Conservation (phyloP, 2,329 filamentous ascomycete species). For the Byssochlamys sp. region DNA sequence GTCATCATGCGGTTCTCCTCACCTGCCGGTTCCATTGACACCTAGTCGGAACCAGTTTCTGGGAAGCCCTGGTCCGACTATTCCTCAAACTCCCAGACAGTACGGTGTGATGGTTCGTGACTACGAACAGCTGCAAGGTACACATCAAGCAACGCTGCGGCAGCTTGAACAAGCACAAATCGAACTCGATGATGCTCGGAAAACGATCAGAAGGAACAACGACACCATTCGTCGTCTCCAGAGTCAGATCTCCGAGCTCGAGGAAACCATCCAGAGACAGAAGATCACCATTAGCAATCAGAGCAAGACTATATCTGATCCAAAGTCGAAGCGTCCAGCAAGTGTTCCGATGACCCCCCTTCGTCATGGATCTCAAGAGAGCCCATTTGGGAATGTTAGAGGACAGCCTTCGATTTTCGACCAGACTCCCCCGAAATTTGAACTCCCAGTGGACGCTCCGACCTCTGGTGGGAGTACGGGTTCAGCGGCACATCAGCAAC, state of each 20-base stretch:
- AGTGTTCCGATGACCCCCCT: slow-evolving; percentile 7
- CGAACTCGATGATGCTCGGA: slow-evolving; percentile 6
- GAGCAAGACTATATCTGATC: slow-evolving; percentile 19
- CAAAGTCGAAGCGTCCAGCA: slow-evolving; percentile 5
- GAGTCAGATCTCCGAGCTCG: slow-evolving; percentile 9
- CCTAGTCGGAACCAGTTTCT: not conserved
- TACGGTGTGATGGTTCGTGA: not conserved
- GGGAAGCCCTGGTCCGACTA: not conserved
- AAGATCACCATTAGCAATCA: slow-evolving; percentile 17
- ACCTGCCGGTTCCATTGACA: not conserved
- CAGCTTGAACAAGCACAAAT: slow-evolving; percentile 5
- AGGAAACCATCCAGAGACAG: slow-evolving; percentile 13
- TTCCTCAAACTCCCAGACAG: not conserved
- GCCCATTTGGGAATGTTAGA: slow-evolving; percentile 1
- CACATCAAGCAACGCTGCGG: slow-evolving; percentile 1
- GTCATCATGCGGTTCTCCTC: too few species aligned
- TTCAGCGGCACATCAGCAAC: not conserved
- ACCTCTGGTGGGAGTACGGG: not conserved
- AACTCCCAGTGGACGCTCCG: not conserved
- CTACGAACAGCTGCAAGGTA: not conserved
- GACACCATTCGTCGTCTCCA: slow-evolving; percentile 5
- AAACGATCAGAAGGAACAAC: slow-evolving; percentile 3
- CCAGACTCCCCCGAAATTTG: slow-evolving; percentile 7
- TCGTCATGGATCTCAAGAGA: slow-evolving; percentile 3
- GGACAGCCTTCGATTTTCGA: slow-evolving; percentile 7